phyloP scores from a whole-genome alignment of 768 basidiomycete species.

The Tricholoma flavovirens region DNA sequence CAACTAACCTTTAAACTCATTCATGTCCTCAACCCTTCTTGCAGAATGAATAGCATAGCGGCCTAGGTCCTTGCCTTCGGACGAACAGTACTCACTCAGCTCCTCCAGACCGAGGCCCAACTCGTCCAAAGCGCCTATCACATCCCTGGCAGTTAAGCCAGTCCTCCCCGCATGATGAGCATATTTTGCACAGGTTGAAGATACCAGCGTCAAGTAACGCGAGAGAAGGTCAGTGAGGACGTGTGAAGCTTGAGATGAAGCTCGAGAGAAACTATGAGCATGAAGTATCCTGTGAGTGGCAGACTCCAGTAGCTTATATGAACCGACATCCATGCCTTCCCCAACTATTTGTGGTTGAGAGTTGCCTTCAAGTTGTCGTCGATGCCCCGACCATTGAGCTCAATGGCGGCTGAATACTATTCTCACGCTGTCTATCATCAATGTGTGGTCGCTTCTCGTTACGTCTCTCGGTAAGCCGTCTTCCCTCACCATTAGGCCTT shows the following conservation, averaged over 20 bases:
- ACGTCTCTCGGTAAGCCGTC: slow-evolving; percentile 35
- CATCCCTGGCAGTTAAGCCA: slow-evolving; percentile 52
- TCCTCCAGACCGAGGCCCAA: slow-evolving; percentile 70
- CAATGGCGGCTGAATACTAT: slow-evolving; percentile 8
- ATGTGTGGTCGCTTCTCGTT: slow-evolving; percentile 69
- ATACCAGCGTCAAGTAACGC: slow-evolving; percentile 63
- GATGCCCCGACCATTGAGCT: slow-evolving; percentile 5
- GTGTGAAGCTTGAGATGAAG: slow-evolving; percentile 65
- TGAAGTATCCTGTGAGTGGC: slow-evolving; percentile 67
- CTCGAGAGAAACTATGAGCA: slow-evolving; percentile 69
- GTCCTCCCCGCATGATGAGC: slow-evolving; percentile 72
- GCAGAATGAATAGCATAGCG: slow-evolving; percentile 61
- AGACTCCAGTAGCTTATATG: slow-evolving; percentile 60
- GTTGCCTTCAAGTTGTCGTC: not conserved
- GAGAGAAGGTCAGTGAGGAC: slow-evolving; percentile 72
- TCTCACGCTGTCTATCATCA: slow-evolving; percentile 15
- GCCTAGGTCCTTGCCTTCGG: slow-evolving; percentile 64
- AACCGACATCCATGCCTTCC: slow-evolving; percentile 43
- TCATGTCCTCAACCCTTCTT: slow-evolving; percentile 65
- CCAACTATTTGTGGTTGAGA: slow-evolving; percentile 3
- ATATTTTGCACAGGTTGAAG: slow-evolving; percentile 64
- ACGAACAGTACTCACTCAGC: slow-evolving; percentile 55
- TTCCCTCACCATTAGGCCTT: not conserved
- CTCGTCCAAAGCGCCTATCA: slow-evolving; percentile 63
- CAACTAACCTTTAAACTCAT: slow-evolving; percentile 63